phyloP scores from a whole-genome alignment of 805 yeast species.

The Wickerhamomyces tratensis region DNA sequence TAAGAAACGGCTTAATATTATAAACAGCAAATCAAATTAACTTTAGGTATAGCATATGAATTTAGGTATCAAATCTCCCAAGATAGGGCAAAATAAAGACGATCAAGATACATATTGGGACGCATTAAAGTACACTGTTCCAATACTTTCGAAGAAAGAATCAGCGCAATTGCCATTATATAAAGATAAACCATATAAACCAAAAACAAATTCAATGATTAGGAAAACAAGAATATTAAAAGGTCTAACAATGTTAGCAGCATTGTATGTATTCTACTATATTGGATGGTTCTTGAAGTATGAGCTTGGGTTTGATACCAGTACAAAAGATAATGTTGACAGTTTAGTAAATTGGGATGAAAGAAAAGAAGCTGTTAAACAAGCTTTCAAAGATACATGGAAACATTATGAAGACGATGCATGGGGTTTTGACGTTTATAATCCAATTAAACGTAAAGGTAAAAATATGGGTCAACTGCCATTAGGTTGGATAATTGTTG shows the following conservation, averaged over 20 bases:
- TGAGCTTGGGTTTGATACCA: slow-evolving; percentile 3
- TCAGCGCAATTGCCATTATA: slow-evolving; percentile 30
- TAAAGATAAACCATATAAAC: slow-evolving; percentile 37
- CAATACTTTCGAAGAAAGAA: slow-evolving; percentile 1
- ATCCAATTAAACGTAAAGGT: slow-evolving; percentile 54
- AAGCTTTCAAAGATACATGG: slow-evolving; percentile 74
- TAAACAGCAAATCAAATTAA: neutral
- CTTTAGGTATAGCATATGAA: neutral
- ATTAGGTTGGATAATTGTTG: slow-evolving; percentile 90
- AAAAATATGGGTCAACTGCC: slow-evolving; percentile 75
- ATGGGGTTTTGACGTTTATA: slow-evolving; percentile 78
- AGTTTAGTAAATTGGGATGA: slow-evolving; percentile 29
- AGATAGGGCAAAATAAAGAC: neutral
- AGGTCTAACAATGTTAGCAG: slow-evolving; percentile 29
- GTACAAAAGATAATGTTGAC: slow-evolving; percentile 1
- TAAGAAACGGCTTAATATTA: too few relatives aligned
- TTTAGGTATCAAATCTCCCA: neutral
- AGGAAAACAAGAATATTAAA: slow-evolving; percentile 30
- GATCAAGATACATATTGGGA: slow-evolving; percentile 8
- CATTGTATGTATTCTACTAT: slow-evolving; percentile 31
- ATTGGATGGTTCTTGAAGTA: slow-evolving; percentile 16
- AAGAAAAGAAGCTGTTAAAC: slow-evolving; percentile 48
- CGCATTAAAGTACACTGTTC: slow-evolving; percentile 7
- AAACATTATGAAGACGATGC: slow-evolving; percentile 61
- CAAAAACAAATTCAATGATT: slow-evolving; percentile 5